Evolutionary conservation across 2,329 filamentous ascomycete genomes (phyloP).

Genomic region (Didymella exigua): DNA sequence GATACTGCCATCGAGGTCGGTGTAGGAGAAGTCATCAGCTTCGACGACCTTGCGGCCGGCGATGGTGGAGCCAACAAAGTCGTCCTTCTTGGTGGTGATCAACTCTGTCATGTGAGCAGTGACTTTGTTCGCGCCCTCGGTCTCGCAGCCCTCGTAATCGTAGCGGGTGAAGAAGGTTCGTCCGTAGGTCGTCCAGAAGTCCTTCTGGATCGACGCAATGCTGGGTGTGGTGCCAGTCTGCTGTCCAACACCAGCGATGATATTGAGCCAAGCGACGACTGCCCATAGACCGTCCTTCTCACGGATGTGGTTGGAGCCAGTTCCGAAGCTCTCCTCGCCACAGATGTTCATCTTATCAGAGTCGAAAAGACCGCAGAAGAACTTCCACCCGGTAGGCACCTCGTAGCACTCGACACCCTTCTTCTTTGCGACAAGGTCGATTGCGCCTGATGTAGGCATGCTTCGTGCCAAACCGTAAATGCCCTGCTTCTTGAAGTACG

Average conservation of each 20-base stretch:
- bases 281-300: slow-evolving; percentile 99
- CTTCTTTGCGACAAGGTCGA: slow-evolving; percentile 94
- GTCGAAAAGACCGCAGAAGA: slow-evolving; percentile 95
- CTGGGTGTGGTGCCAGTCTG: slow-evolving; percentile 81
- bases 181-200: slow-evolving; percentile 96
- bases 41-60: slow-evolving; percentile 82
- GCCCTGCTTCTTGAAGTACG: slow-evolving; percentile 97
- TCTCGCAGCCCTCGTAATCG: slow-evolving; percentile 95
- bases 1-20: slow-evolving; percentile 95
- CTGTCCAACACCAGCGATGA: slow-evolving; percentile 91
- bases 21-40: slow-evolving; percentile 97
- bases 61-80: slow-evolving; percentile 85
- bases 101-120: slow-evolving; percentile 79
- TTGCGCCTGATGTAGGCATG: slow-evolving; percentile 96
- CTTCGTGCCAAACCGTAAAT: slow-evolving; percentile 94
- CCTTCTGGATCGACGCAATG: slow-evolving; percentile 93
- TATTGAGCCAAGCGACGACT: slow-evolving; percentile 96
- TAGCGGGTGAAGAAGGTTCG: slow-evolving; percentile 99
- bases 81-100: slow-evolving; percentile 68
- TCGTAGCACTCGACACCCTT: slow-evolving; percentile 93
- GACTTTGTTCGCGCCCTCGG: slow-evolving; percentile 87
- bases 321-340: slow-evolving; percentile 97
- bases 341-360: slow-evolving; percentile 99
- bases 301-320: slow-evolving; percentile 96
- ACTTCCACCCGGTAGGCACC: slow-evolving; percentile 98